Percentiles rank a stretch among this genome's conserved stretches.
phyloP scores from a whole-genome alignment of 352 stramenopile genomes.

The Pythium coloratum region DNA sequence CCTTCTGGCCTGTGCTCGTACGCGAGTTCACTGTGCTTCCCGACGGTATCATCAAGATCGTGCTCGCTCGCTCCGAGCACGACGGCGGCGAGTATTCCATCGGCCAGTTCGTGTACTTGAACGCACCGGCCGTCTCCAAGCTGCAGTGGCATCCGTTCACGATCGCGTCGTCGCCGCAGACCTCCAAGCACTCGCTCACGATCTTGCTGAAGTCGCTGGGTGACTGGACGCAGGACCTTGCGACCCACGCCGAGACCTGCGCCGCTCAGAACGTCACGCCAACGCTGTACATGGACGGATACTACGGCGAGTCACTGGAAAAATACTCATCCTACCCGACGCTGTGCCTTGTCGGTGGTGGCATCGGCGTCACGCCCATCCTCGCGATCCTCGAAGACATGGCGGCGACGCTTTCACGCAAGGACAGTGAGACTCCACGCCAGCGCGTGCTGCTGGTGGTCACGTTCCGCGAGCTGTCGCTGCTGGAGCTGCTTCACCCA shows the following conservation, averaged over 20 bases:
- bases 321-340: slow-evolving; percentile 34
- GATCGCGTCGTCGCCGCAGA: slow-evolving; percentile 36
- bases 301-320: slow-evolving; percentile 34
- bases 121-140: slow-evolving; percentile 41
- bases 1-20: slow-evolving; percentile 17
- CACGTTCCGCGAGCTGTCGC: slow-evolving; percentile 35
- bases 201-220: slow-evolving; percentile 42
- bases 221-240: slow-evolving; percentile 34
- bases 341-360: slow-evolving; percentile 32
- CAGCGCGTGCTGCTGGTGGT: slow-evolving; percentile 37
- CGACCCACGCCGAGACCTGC: slow-evolving; percentile 34
- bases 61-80: slow-evolving; percentile 25
- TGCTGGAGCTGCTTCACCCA: slow-evolving; percentile 35
- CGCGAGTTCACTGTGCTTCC: slow-evolving; percentile 14
- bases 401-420: slow-evolving; percentile 20
- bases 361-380: slow-evolving; percentile 39
- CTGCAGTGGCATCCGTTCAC: slow-evolving; percentile 53
- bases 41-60: slow-evolving; percentile 35
- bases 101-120: slow-evolving; percentile 46
- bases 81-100: slow-evolving; percentile 26
- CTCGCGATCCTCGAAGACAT: slow-evolving; percentile 43
- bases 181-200: slow-evolving; percentile 27
- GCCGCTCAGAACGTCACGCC: slow-evolving; percentile 17
- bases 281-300: slow-evolving; percentile 41
- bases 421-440: background rate